Evolutionary conservation across 2,329 filamentous ascomycete species (phyloP), one percentile per base, ranked within the genome.

Genomic region (Talaromyces albobiverticillius): DNA sequence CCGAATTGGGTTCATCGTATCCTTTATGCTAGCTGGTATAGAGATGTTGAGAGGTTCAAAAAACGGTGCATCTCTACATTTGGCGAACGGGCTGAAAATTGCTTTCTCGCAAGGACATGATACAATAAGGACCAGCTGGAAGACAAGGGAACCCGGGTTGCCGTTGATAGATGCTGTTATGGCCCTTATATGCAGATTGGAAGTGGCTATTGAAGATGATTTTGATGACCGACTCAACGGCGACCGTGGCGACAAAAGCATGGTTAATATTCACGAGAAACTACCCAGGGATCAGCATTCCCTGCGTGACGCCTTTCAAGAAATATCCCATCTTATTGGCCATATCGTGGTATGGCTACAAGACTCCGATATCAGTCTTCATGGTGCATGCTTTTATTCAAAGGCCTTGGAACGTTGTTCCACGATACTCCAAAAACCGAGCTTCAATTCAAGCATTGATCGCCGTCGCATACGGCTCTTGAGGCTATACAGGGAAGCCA

Each of bases 31-130:
- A 13, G 47, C 47, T 4, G 47, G 18, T 13, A 36, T 50, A n/a
- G 47, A 50, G 26, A 29, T 25, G 16, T 18, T 50, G 34, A 20
- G 47, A 8, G 47, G 25, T 9, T 36, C 18, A 23, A 20, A 14
- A 25, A 4, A 38, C 6, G 16, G 20, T 11, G 34, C 20, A 4
- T 26, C 11, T 18, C 25, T 50, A 36, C 47, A 50, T 41, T 41
- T 50, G 38, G 47, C 47, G 3, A 50, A 50, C 23, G 47, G 47
- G 3, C n/a, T 50, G 34, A 50, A 40, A 26, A 29, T 50, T 40
- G 29, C 47, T 20, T 50, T 50, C 41, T 50, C 47, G 16, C 36
- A 22, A 40, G 23, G 26, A 36, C 16, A 22, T 16, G 36, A 40
- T 40, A 40, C 36, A 11, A 40, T 40, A 40, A 40, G 20, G 9